Base-by-base conservation (phyloP, 371 early-diverging fungal genomes). In the Fennellomyces sp. region DNA sequence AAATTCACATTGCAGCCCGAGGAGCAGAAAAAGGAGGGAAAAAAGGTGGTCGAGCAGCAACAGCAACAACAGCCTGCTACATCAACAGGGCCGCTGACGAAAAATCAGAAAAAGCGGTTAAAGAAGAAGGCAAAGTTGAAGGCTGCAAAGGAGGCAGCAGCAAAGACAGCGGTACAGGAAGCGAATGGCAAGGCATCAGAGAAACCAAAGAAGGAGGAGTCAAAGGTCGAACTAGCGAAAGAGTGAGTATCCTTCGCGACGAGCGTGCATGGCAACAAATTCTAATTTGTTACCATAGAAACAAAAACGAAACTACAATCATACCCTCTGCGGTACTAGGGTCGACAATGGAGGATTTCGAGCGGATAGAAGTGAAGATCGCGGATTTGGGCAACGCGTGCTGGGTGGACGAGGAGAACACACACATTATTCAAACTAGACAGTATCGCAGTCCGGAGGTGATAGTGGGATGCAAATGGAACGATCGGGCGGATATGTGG, bases 361-460 rank as follows among this genome's bases (percentile, higher is more conserved):
- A 69, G 33, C 62, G 70, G 27, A 85, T 92, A 42, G 75, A 72
- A 0, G 92, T 98, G 42, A 99, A 98, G 74, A 94, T 98, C 72
- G 97, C 98, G 8, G 99, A 98, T 81, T 82, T 98, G 26, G 98
- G 99, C 12, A 98, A 97, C 71, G 96, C 99, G 7, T 96, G 95
- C 64, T 97, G 95, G 94, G 87, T 87, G 12, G 86, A 97, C 65
- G 90, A 94, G 33, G 95, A 96, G 63, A 95, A 94, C 61, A 94
- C 95, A 0, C 91, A 91, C 61, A 94, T 97, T 63, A 97, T 99
- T 61, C 98, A 97, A 71, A 98, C 99, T 38, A 87, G 99, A 55
- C 98, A 97, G 73, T 99, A 99, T 65, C 90, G 99, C 52, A 89
- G 95, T 15, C 99, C 99, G 8, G 99, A 99, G 72, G 98, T 96